Conservation (phyloP, 2,329 filamentous ascomycete species). For the Paraphoma chrysanthemicola region DNA sequence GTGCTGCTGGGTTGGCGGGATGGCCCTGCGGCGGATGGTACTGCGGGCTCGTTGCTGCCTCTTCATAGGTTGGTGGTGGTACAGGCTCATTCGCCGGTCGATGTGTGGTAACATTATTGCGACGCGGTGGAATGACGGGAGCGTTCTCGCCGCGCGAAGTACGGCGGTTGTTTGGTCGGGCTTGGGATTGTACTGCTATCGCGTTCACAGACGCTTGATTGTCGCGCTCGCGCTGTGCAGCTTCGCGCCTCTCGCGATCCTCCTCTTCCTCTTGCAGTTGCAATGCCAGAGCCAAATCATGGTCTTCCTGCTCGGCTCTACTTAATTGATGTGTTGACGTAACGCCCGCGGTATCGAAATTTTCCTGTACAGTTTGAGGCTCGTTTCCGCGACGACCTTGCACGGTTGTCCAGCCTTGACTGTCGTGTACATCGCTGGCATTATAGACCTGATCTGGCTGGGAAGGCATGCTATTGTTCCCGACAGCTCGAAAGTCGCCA, state of each 20-base stretch:
- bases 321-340: conserved; percentile 38
- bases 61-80: conserved; percentile 71
- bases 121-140: conserved; percentile 55
- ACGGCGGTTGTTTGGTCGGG: conserved; percentile 32
- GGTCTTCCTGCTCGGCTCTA: conserved; percentile 79
- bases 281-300: conserved; percentile 82
- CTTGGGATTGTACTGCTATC: conserved; percentile 59
- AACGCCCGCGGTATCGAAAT: conserved; percentile 21
- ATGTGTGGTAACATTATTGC: conserved; percentile 46
- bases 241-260: conserved; percentile 68
- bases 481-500: conserved; percentile 88
- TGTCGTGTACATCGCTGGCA: conserved; percentile 39
- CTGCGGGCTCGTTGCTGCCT: conserved; percentile 63
- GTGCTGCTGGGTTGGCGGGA: conserved; percentile 50
- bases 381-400: conserved; percentile 45
- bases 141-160: conserved; percentile 44
- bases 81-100: conserved; percentile 55
- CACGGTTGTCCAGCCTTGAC: conserved; percentile 65
- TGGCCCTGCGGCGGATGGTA: conserved; percentile 60
- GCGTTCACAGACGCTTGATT: conserved; percentile 72
- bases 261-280: conserved; percentile 97
- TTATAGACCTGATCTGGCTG: conserved; percentile 39
- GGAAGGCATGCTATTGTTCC: conserved; percentile 55
- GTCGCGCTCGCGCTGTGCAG: conserved; percentile 70
- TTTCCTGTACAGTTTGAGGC: conserved; percentile 8